Conservation (phyloP, 805 yeast genomes). For the Schwanniomyces occidentalis region DNA sequence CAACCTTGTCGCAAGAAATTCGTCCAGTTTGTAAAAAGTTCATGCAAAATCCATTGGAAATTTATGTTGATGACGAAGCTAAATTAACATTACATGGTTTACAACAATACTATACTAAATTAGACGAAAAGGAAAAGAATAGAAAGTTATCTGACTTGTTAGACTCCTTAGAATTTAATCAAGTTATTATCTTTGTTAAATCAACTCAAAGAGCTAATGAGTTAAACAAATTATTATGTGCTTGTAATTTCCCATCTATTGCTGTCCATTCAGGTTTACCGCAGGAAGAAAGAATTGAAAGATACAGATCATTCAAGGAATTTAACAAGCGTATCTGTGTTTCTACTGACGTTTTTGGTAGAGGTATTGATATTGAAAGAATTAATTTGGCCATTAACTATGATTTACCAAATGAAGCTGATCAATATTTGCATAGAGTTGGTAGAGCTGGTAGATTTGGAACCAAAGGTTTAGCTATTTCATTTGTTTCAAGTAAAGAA, state of each 20-base stretch:
- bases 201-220: constrained; percentile 91
- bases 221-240: constrained; percentile 82
- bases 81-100: constrained; percentile 96
- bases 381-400: constrained; percentile 97
- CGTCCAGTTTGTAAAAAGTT: constrained; percentile 97
- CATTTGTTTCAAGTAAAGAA: constrained; percentile 80
- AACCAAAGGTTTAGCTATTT: constrained; percentile 95
- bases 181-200: constrained; percentile 94
- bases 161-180: constrained; percentile 95
- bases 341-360: constrained; percentile 96
- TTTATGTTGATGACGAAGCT: constrained; percentile 96
- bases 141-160: constrained; percentile 86
- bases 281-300: constrained; percentile 96
- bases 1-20: constrained; percentile 90
- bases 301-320: constrained; percentile 95
- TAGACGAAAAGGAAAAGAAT: constrained; percentile 90
- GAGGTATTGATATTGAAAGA: constrained; percentile 99
- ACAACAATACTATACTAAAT: constrained; percentile 92
- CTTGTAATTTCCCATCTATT: constrained; percentile 94
- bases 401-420: constrained; percentile 95
- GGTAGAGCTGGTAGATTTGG: constrained; percentile 99
- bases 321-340: constrained; percentile 99
- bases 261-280: constrained; percentile 94
- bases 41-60: constrained; percentile 97
- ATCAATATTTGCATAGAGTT: constrained; percentile 97